Evolutionary conservation across 1,284 basidiomycete species (phyloP), one percentile per base, ranked within the genome.

Genomic region (Macrocystidia cucumis): DNA sequence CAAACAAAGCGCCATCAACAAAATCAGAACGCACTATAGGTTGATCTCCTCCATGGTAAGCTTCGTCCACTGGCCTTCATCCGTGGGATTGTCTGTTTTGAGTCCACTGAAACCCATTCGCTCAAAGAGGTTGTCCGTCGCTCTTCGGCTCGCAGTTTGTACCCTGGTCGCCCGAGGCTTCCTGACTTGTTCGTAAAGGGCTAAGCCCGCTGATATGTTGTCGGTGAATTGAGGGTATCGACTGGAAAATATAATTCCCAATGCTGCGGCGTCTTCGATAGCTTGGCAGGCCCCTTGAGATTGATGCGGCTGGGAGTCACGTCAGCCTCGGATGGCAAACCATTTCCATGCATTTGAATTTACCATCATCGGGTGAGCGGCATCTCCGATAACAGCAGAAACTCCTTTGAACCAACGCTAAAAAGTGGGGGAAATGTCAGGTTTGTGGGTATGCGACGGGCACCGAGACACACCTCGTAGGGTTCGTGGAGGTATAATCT

Each of bases 251-350:
- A 60, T 54, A 32, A 60, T 51, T 4, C 58, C 56, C 3, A 60
- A 50, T 2, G 57, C 56, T 2, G 51, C 56, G 11, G 58, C 58
- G 32, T 60, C 58, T 40, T 60, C 58, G 32, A 59, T 56, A 2
- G 56, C 57, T 33, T 56, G 52, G 37, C 57, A 58, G 18, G 57
- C 57, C 12, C 57, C 57, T 32, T 55, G 55, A 12, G 53, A 54
- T 37, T 55, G 53, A 35, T 57, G 55, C 5, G 54, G 56, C 29
- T 30, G 9, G 5, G 9, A 14, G 5, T 30, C 11, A 18, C 11
- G 17, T 16, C 9, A 14, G n/a, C 5, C 19, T 18, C 14, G 29
- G 5, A 25, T 25, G 5, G 29, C 12, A 3, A 30, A 14, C 9
- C 12, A 16, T 30, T 12, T 16, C 5, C 3, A 5, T n/a, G 3